phyloP scores from a whole-genome alignment of 2,329 filamentous ascomycete genomes.

The Colletotrichum tropicicola region DNA sequence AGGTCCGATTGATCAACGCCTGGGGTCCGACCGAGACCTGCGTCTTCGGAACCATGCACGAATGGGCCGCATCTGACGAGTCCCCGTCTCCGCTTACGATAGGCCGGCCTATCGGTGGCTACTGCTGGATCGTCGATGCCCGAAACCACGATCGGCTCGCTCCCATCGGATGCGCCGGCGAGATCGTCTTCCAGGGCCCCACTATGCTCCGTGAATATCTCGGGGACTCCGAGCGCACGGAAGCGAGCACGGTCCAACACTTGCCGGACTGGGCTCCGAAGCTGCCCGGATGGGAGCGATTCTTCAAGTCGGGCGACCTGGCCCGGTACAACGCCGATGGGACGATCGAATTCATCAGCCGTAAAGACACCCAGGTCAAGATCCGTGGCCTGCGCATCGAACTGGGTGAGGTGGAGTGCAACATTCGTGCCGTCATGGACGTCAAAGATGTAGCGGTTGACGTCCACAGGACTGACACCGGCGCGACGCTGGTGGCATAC shows the following conservation, averaged over 20 bases:
- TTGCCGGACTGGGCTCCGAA: not conserved
- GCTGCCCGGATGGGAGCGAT: not conserved
- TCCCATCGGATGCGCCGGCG: constrained; percentile 35
- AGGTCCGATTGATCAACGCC: constrained; percentile 7
- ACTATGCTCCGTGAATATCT: constrained; percentile 33
- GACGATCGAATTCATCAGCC: not conserved
- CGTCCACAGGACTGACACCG: not conserved
- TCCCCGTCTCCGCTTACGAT: not conserved
- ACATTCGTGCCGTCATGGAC: not conserved
- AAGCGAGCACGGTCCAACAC: not conserved
- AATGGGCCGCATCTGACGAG: not conserved
- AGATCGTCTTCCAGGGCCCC: constrained; percentile 37
- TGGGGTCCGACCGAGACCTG: constrained; percentile 34
- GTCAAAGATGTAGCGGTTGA: not conserved
- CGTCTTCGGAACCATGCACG: not conserved
- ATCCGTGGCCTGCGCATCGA: not conserved
- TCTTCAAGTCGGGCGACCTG: constrained; percentile 19
- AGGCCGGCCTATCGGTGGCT: not conserved
- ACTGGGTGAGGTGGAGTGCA: constrained; percentile 7
- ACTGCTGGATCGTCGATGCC: constrained; percentile 36
- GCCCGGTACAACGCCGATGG: not conserved
- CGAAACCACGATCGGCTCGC: constrained; percentile 31
- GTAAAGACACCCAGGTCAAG: constrained; percentile 28
- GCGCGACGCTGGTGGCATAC: not conserved
- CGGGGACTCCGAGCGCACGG: constrained; percentile 9